Evolutionary conservation across 2,329 filamentous ascomycete species (phyloP).

Genomic region (Sarocladium strictum): DNA sequence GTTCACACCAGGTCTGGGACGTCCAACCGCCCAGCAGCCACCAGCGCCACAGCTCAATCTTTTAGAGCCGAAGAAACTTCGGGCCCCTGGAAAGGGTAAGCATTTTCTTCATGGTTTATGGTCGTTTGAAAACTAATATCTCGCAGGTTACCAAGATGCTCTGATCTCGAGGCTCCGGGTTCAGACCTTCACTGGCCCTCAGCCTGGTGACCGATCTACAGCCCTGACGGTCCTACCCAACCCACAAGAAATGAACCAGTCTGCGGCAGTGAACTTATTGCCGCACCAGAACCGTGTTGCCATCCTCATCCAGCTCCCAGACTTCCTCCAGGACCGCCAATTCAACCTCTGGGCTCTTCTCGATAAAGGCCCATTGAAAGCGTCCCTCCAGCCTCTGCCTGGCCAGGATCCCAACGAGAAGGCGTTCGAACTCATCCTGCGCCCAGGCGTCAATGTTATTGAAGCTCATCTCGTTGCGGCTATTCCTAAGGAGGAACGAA

Average conservation of each 20-base stretch:
- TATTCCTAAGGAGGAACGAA: constrained; percentile 53
- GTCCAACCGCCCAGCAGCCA: constrained; percentile 12
- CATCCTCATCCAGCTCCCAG: constrained; percentile 59
- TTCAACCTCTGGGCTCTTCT: constrained; percentile 72
- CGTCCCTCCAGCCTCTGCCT: constrained; percentile 39
- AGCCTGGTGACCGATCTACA: constrained; percentile 51
- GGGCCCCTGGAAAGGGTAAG: constrained; percentile 38
- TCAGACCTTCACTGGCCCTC: constrained; percentile 61
- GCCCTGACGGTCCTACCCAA: constrained; percentile 60
- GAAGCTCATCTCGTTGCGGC: constrained; percentile 73
- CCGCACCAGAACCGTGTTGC: constrained; percentile 64
- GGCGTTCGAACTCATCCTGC: constrained; percentile 69
- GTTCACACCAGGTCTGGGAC: neutral
- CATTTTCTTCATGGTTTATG: no score
- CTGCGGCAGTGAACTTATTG: constrained; percentile 65
- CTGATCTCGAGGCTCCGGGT: constrained; percentile 62
- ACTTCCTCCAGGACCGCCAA: constrained; percentile 58
- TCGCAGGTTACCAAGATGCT: constrained; percentile 51
- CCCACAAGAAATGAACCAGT: constrained; percentile 61
- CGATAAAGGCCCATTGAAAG: constrained; percentile 58
- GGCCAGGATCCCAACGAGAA: constrained; percentile 54
- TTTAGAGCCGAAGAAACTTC: constrained; percentile 30
- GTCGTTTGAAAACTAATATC: no score
- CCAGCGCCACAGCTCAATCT: constrained; percentile 24
- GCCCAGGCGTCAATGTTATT: constrained; percentile 68